phyloP scores from a whole-genome alignment of 2,329 filamentous ascomycete genomes.

The Calonectria naviculata region DNA sequence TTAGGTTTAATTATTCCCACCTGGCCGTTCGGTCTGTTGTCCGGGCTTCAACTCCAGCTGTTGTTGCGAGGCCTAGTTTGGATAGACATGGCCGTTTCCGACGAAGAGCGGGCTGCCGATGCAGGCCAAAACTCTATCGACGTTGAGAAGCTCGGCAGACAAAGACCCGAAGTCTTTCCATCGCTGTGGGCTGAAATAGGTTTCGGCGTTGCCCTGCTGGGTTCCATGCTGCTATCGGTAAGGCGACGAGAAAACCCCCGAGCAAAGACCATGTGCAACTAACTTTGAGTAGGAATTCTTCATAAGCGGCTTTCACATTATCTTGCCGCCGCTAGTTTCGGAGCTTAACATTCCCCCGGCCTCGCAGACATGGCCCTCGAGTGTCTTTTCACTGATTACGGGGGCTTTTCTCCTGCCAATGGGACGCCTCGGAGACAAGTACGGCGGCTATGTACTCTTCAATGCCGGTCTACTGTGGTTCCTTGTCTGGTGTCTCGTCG shows the following conservation, averaged over 20 bases:
- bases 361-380: slow-evolving; percentile 73
- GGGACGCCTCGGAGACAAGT: slow-evolving; percentile 71
- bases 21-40: neutral
- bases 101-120: slow-evolving; percentile 27
- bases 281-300: slow-evolving; percentile 37
- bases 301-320: slow-evolving; percentile 46
- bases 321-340: slow-evolving; percentile 72
- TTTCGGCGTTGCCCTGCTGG: slow-evolving; percentile 36
- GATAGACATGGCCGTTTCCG: slow-evolving; percentile 21
- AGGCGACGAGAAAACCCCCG: slow-evolving; percentile 3
- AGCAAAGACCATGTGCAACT: slow-evolving; percentile 6
- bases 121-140: slow-evolving; percentile 26
- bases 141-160: slow-evolving; percentile 40
- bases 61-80: neutral
- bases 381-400: slow-evolving; percentile 68
- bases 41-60: neutral
- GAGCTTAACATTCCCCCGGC: slow-evolving; percentile 72
- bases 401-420: slow-evolving; percentile 71
- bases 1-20: neutral
- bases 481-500: slow-evolving; percentile 74
- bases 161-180: slow-evolving; percentile 36
- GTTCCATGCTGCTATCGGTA: slow-evolving; percentile 40
- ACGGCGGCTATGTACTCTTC: slow-evolving; percentile 71
- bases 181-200: slow-evolving; percentile 38
- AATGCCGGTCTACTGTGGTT: slow-evolving; percentile 73